A percentile compares a stretch with the other conserved stretches of the same genome.
phyloP scores from a whole-genome alignment of 1,284 basidiomycete species.

The Clitocybe nebularis region DNA sequence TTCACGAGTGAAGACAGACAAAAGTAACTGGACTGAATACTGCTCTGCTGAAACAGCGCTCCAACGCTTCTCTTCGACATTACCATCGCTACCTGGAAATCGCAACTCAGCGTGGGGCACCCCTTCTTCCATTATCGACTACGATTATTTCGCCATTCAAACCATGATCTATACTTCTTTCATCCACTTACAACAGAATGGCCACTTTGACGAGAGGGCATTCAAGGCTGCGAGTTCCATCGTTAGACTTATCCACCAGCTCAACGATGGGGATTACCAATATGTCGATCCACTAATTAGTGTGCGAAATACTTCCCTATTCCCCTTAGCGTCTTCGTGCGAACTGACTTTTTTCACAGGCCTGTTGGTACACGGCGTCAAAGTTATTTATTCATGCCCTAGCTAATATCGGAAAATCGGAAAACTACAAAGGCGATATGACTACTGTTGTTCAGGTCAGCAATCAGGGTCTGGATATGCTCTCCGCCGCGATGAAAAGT shows the following conservation, averaged over 20 bases:
- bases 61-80: conserved; percentile 34
- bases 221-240: conserved; percentile 42
- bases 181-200: conserved; percentile 44
- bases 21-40: conserved; percentile 18
- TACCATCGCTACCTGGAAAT: conserved; percentile 39
- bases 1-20: conserved; percentile 31
- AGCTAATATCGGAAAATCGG: conserved; percentile 4
- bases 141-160: conserved; percentile 46
- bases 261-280: conserved; percentile 46
- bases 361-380: conserved; percentile 18
- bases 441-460: conserved; percentile 5
- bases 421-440: conserved; percentile 2
- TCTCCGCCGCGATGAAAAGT: conserved; percentile 12
- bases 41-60: conserved; percentile 39
- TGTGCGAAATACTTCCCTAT: conserved; percentile 27
- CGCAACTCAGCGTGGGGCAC: conserved; percentile 11
- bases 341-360: conserved; percentile 10
- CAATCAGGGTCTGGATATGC: conserved; percentile 10
- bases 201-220: conserved; percentile 32
- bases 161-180: conserved; percentile 47
- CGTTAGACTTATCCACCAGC: conserved; percentile 40
- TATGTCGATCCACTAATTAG: conserved; percentile 49
- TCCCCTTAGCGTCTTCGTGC: neutral
- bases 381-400: conserved; percentile 19
- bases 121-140: conserved; percentile 23